Evolutionary conservation across 768 basidiomycete species (phyloP).

Genomic region (Mycena maculata): DNA sequence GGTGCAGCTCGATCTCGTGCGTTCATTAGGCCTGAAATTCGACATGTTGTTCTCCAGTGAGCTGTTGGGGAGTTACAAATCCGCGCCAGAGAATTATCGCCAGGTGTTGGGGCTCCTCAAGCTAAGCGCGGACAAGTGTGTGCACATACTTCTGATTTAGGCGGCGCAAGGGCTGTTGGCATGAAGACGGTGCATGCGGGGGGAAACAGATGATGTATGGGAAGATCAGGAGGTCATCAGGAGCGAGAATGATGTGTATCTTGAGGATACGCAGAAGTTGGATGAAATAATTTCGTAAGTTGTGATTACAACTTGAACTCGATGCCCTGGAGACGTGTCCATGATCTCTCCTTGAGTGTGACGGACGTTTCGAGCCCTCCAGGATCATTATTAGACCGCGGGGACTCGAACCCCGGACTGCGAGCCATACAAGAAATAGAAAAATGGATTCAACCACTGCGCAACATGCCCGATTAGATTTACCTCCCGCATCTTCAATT

Average conservation of each 20-base stretch:
- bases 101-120: conserved; percentile 6
- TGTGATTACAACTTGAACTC: no score
- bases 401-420: no score
- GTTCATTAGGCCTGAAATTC: conserved; percentile 17
- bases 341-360: no score
- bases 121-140: conserved; percentile 5
- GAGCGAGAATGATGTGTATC: conserved; percentile 17
- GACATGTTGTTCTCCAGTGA: conserved; percentile 25
- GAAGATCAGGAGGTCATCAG: conserved; percentile 17
- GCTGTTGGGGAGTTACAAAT: conserved; percentile 19
- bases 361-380: no score
- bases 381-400: no score
- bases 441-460: no score
- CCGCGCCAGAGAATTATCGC: conserved; percentile 20
- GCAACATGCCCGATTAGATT: no score
- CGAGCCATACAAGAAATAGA: no score
- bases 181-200: conserved; percentile 25
- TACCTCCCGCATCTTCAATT: no score
- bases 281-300: conserved; percentile 9
- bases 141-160: conserved; percentile 15
- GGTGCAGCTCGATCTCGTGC: conserved; percentile 25
- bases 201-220: conserved; percentile 17
- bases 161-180: conserved; percentile 13
- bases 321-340: no score
- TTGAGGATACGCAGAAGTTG: conserved; percentile 16